These are phyloP conservation scores for Quercus suber DNA, from an alignment of 306 rosid species.

Conservation along the genomic window DNA sequence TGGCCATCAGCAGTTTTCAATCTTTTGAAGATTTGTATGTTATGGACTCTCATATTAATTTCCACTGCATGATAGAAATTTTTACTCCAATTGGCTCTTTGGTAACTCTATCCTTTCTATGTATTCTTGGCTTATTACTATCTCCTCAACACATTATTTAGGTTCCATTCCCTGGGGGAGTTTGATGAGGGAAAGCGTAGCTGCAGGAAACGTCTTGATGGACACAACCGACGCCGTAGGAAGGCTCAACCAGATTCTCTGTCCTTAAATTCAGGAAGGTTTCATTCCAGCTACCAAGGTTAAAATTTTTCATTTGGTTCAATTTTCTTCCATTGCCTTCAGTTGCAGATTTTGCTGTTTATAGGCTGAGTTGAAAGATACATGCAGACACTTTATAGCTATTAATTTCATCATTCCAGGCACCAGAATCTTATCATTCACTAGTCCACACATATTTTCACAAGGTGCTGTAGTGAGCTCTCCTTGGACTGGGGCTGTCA, in stretches of 20 bases:
- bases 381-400: no score
- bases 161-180: slow-evolving; percentile 86
- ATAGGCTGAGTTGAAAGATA: neutral
- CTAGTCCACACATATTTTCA: slow-evolving; percentile 22
- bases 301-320: slow-evolving; percentile 3
- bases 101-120: neutral
- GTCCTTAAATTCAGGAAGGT: slow-evolving; percentile 52
- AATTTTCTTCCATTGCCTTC: neutral
- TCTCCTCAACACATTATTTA: slow-evolving; percentile 12
- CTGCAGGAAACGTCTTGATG: slow-evolving; percentile 85
- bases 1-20: neutral
- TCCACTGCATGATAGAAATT: neutral
- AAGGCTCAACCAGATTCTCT: slow-evolving; percentile 71
- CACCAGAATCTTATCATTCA: slow-evolving; percentile 31
- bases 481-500: slow-evolving; percentile 21
- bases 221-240: slow-evolving; percentile 80
- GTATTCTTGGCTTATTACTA: neutral
- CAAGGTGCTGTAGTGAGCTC: slow-evolving; percentile 25
- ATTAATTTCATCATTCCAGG: slow-evolving; percentile 21
- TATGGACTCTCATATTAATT: neutral
- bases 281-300: slow-evolving; percentile 59
- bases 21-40: neutral
- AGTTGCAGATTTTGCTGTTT: neutral
- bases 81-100: neutral
- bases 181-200: slow-evolving; percentile 87